Conservation (phyloP, 2,329 filamentous ascomycete species). For the Epicoccum sorghinum region DNA sequence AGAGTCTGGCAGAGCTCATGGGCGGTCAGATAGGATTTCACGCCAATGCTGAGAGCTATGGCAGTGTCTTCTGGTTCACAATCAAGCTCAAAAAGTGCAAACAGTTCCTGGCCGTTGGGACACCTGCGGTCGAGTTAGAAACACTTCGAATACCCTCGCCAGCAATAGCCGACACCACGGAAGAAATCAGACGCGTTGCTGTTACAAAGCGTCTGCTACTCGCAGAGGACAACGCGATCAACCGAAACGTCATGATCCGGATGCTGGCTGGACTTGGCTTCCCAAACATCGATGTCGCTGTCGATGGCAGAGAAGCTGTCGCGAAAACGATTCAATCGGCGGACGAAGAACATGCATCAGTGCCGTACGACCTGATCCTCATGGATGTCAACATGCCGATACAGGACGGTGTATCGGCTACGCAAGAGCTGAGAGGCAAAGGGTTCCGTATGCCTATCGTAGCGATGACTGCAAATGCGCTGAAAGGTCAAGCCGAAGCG, state of each 20-base stretch:
- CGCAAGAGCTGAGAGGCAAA: conserved; percentile 32
- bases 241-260: conserved; percentile 55
- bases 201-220: conserved; percentile 43
- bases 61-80: conserved; percentile 61
- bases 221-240: conserved; percentile 57
- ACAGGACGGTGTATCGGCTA: conserved; percentile 39
- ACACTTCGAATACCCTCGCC: conserved; percentile 13
- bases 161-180: conserved; percentile 20
- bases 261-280: conserved; percentile 50
- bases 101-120: conserved; percentile 24
- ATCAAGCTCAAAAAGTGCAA: conserved; percentile 43
- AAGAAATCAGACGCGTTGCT: conserved; percentile 31
- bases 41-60: conserved; percentile 54
- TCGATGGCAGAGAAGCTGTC: conserved; percentile 53
- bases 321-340: conserved; percentile 20
- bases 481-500: conserved; percentile 61
- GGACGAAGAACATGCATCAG: conserved; percentile 1
- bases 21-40: conserved; percentile 58
- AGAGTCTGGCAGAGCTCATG: conserved; percentile 63
- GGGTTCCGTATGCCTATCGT: conserved; percentile 52
- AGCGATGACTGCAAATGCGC: conserved; percentile 62
- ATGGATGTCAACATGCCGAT: conserved; percentile 48
- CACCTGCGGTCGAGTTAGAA: conserved; percentile 20
- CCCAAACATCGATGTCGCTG: conserved; percentile 45
- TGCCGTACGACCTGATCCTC: conserved; percentile 39